Conservation (phyloP, 1,284 basidiomycete genomes). For the Ganoderma meredithae region DNA sequence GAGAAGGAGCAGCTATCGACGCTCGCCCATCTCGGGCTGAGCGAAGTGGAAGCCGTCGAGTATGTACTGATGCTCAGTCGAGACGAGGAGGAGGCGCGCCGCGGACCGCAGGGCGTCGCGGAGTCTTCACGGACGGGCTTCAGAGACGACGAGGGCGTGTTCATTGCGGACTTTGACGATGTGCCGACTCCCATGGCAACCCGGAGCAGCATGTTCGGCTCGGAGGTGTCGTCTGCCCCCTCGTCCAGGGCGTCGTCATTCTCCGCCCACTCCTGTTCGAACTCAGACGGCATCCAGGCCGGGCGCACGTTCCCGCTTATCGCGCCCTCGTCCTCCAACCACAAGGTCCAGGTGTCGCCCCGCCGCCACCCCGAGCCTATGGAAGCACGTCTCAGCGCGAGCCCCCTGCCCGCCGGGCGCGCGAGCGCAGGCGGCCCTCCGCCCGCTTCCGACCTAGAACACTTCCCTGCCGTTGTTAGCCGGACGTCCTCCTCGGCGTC, state of each 20-base stretch:
- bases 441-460: slow-evolving; percentile 27
- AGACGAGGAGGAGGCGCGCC: slow-evolving; percentile 65
- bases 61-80: slow-evolving; percentile 88
- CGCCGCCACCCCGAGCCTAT: slow-evolving; percentile 45
- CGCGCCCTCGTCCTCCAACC: slow-evolving; percentile 34
- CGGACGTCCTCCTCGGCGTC: slow-evolving; percentile 35
- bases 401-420: slow-evolving; percentile 25
- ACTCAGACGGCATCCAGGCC: slow-evolving; percentile 22
- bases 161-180: slow-evolving; percentile 65
- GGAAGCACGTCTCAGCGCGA: slow-evolving; percentile 42
- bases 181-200: slow-evolving; percentile 38
- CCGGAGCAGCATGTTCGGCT: slow-evolving; percentile 32
- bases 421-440: slow-evolving; percentile 15
- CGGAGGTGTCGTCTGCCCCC: slow-evolving; percentile 20
- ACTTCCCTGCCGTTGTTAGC: slow-evolving; percentile 35
- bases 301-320: slow-evolving; percentile 31
- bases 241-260: slow-evolving; percentile 31
- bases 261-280: slow-evolving; percentile 26
- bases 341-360: slow-evolving; percentile 47
- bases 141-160: slow-evolving; percentile 59
- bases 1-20: slow-evolving; percentile 64
- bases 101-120: slow-evolving; percentile 21
- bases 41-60: slow-evolving; percentile 81
- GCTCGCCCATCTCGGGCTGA: slow-evolving; percentile 72
- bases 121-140: slow-evolving; percentile 8